A percentile compares a stretch with the other conserved stretches of the same genome.
Evolutionary conservation across 768 basidiomycete genomes (phyloP).

Genomic region (Cantharellus anzutake): DNA sequence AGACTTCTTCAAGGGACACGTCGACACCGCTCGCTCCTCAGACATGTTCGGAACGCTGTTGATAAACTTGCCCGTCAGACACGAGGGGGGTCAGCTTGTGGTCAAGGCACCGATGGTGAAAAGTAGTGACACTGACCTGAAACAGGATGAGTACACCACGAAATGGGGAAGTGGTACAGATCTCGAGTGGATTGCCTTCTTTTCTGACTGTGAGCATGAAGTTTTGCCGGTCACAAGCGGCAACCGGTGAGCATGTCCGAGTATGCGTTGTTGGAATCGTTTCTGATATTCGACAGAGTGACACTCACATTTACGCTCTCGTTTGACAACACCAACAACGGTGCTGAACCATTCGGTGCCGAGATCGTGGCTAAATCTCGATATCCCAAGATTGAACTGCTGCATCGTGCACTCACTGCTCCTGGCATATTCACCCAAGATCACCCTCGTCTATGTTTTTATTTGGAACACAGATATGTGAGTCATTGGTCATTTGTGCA

Average conservation of each 20-base stretch:
- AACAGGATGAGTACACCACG: not conserved
- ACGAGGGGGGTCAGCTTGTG: constrained; percentile 27
- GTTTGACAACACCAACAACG: not conserved
- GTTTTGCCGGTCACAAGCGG: constrained; percentile 25
- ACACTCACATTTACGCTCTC: not conserved
- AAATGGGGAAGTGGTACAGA: not conserved
- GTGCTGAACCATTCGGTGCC: not conserved
- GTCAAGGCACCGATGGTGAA: constrained; percentile 10
- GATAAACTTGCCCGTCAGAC: constrained; percentile 27
- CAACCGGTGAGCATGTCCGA: constrained; percentile 13
- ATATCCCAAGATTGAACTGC: not conserved
- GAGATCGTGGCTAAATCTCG: not conserved
- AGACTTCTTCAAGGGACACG: constrained; percentile 31
- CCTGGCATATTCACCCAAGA: not conserved
- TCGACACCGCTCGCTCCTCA: constrained; percentile 27
- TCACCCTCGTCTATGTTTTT: not conserved
- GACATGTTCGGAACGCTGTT: constrained; percentile 35
- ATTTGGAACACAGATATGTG: not conserved
- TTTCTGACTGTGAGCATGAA: constrained; percentile 28
- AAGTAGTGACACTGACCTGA: not conserved
- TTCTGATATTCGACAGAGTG: not conserved
- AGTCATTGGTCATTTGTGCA: not conserved
- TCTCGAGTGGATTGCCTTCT: constrained; percentile 25
- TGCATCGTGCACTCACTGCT: not conserved
- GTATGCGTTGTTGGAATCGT: not conserved